These are phyloP conservation scores for Calonectria crousiana DNA, from an alignment of 2,329 filamentous ascomycete genomes.

Conservation along the genomic window DNA sequence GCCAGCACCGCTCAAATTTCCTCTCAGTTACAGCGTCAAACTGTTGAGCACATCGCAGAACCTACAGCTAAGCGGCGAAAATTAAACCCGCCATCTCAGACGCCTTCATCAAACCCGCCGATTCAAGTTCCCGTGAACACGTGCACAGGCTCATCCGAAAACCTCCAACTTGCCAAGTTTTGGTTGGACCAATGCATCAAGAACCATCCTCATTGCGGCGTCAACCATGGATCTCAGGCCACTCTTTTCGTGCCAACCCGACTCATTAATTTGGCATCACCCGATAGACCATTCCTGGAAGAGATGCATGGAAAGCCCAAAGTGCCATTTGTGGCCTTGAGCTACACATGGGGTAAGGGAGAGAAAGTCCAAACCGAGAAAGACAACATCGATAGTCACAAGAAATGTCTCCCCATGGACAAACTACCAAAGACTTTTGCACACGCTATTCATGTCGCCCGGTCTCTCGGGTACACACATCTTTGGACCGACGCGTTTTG, in stretches of 20 bases:
- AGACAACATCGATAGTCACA: background rate
- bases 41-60: background rate
- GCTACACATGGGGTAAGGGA: constrained; percentile 27
- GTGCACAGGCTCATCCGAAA: background rate
- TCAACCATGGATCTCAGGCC: background rate
- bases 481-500: constrained; percentile 20
- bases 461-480: constrained; percentile 19
- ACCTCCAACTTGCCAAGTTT: background rate
- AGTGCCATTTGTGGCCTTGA: constrained; percentile 24
- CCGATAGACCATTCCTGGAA: constrained; percentile 12
- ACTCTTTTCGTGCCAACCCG: constrained; percentile 1
- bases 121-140: background rate
- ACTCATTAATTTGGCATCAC: constrained; percentile 15
- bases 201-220: background rate
- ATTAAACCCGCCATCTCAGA: background rate
- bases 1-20: background rate
- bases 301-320: background rate
- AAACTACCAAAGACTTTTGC: constrained; percentile 16
- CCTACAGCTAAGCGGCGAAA: background rate
- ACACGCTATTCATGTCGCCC: constrained; percentile 12
- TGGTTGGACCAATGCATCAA: constrained; percentile 3
- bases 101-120: background rate
- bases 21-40: background rate
- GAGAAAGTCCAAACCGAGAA: background rate
- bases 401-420: constrained; percentile 4